A percentile compares a stretch with the other conserved stretches of the same genome.
Conservation (phyloP, 805 yeast species). For the Wickerhamiella hasegawae region DNA sequence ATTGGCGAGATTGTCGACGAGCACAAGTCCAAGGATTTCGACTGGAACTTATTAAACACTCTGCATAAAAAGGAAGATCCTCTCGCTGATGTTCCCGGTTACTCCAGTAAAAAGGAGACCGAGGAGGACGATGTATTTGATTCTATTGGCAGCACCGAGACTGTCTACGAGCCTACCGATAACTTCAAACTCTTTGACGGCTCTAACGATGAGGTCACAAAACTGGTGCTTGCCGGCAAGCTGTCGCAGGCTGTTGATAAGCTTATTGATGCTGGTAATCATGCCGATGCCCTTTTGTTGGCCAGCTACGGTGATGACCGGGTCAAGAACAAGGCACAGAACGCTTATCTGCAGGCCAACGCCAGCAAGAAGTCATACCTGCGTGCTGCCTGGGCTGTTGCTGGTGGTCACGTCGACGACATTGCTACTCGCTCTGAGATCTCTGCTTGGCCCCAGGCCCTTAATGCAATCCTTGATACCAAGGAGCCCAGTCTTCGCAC, state of each 20-base stretch:
- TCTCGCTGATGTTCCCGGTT: conserved; percentile 10
- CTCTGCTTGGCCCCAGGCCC: conserved; percentile 67
- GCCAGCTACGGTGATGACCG: conserved; percentile 33
- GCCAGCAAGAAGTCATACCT: conserved; percentile 41
- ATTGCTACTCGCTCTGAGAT: conserved; percentile 65
- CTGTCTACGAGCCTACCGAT: conserved; percentile 19
- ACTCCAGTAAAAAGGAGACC: conserved; percentile 9
- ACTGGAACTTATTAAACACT: conserved; percentile 22
- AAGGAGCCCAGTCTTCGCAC: conserved; percentile 3
- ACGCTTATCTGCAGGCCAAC: conserved; percentile 50
- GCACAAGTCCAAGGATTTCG: conserved; percentile 25
- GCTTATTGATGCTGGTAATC: conserved; percentile 44
- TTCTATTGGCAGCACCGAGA: conserved; percentile 15
- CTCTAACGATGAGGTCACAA: conserved; percentile 24
- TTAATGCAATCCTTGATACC: conserved; percentile 32
- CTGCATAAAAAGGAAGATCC: conserved; percentile 9
- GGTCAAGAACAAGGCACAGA: conserved; percentile 50
- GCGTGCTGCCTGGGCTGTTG: conserved; percentile 54
- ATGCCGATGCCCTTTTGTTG: conserved; percentile 68
- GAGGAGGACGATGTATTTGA: conserved; percentile 25
- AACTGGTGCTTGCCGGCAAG: conserved; percentile 44
- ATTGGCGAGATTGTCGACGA: conserved; percentile 9
- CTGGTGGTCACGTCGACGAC: conserved; percentile 38
- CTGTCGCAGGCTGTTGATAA: conserved; percentile 48
- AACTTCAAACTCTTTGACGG: conserved; percentile 19